Conservation (phyloP, 108 stramenopile species). For the Aurantiochytrium sp. region DNA sequence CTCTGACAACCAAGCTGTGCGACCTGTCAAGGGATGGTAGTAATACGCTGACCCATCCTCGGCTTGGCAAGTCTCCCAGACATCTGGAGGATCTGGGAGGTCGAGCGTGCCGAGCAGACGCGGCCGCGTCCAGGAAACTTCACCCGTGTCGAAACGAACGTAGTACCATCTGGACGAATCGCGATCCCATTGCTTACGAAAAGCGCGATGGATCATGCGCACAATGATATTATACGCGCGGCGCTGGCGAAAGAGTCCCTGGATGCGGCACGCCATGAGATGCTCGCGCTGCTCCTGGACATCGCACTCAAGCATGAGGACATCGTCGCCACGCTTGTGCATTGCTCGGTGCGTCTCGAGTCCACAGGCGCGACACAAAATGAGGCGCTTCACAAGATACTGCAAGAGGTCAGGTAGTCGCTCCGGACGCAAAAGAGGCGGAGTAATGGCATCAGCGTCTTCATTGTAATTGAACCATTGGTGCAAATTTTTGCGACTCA, state of each 20-base stretch:
- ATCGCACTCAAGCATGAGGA: constrained; percentile 23
- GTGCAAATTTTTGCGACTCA: background rate
- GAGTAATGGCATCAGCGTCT: background rate
- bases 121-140: constrained; percentile 42
- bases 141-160: constrained; percentile 29
- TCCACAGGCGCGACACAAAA: background rate
- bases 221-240: constrained; percentile 12
- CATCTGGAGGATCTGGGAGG: constrained; percentile 39
- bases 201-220: background rate
- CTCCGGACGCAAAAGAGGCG: background rate
- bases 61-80: constrained; percentile 35
- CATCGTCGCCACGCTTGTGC: background rate
- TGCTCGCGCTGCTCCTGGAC: constrained; percentile 6
- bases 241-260: constrained; percentile 20
- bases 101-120: constrained; percentile 41
- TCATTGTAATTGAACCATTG: background rate
- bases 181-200: constrained; percentile 49
- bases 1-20: constrained; percentile 49
- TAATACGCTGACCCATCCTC: background rate
- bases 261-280: background rate
- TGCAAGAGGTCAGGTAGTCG: background rate
- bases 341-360: background rate
- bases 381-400: background rate
- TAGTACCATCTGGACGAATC: constrained; percentile 38
- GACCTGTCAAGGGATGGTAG: constrained; percentile 35